Conservation (phyloP, 257 asterid species). For the Nicotiana tomentosiformis region DNA sequence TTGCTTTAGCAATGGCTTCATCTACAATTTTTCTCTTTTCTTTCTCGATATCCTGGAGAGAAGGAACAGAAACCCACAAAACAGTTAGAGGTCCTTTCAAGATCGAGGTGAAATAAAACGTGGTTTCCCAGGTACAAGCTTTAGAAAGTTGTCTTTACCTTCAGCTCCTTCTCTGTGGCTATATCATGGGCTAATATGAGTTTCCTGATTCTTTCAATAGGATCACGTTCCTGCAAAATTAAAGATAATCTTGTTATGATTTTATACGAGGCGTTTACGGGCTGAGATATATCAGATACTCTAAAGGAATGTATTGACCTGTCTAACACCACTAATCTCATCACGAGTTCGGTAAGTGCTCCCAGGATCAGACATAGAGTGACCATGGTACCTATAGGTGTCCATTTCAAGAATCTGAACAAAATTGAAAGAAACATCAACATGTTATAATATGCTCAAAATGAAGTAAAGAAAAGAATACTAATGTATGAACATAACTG, state of each 20-base stretch:
- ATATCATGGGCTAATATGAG: slow-evolving; percentile 68
- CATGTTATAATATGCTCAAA: neutral
- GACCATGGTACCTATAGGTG: slow-evolving; percentile 96
- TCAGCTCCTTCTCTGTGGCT: slow-evolving; percentile 81
- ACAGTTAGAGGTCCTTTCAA: neutral
- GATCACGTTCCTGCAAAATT: slow-evolving; percentile 82
- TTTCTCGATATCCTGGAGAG: slow-evolving; percentile 77
- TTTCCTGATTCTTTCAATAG: slow-evolving; percentile 86
- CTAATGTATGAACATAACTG: neutral
- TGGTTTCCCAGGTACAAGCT: slow-evolving; percentile 6
- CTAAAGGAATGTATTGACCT: slow-evolving; percentile 37
- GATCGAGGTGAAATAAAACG: neutral
- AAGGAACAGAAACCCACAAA: neutral
- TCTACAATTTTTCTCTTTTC: slow-evolving; percentile 80
- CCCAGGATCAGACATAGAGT: slow-evolving; percentile 99
- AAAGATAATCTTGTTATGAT: neutral
- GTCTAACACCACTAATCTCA: slow-evolving; percentile 87
- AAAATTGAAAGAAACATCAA: slow-evolving; percentile 19
- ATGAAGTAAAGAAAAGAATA: neutral
- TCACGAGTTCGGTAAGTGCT: slow-evolving; percentile 98
- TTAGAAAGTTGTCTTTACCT: slow-evolving; percentile 40
- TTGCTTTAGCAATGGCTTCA: slow-evolving; percentile 93
- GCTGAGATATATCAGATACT: neutral
- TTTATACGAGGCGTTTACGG: neutral
- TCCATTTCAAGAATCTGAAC: slow-evolving; percentile 98